Evolutionary conservation across 2,329 filamentous ascomycete species (phyloP).

Genomic region (Botrytis sinoallii): DNA sequence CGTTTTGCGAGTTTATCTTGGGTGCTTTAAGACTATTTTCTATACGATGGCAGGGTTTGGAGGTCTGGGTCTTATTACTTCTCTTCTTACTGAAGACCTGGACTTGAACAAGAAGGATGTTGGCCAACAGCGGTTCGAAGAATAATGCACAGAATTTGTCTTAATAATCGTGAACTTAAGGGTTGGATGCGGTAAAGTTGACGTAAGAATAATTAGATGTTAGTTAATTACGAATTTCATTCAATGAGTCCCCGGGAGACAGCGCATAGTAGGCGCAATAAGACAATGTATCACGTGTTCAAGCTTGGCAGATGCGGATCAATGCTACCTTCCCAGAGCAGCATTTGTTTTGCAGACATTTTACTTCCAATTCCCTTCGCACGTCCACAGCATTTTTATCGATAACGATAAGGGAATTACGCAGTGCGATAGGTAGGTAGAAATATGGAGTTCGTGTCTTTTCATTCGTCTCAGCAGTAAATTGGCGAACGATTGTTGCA

Average conservation of each 20-base stretch:
- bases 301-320: too few species aligned
- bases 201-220: too few species aligned
- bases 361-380: too few species aligned
- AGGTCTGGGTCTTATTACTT: not conserved
- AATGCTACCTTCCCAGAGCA: too few species aligned
- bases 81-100: not conserved
- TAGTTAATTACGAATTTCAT: too few species aligned
- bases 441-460: not conserved
- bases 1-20: not conserved
- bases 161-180: not conserved
- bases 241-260: too few species aligned
- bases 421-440: not conserved
- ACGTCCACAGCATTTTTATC: too few species aligned
- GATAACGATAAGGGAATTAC: rapidly evolving
- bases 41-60: not conserved
- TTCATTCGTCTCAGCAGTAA: not conserved
- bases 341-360: too few species aligned
- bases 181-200: not conserved
- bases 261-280: too few species aligned
- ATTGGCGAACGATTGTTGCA: not conserved
- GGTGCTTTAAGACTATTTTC: not conserved
- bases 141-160: not conserved
- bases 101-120: not conserved
- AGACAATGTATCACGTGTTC: too few species aligned
- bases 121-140: not conserved